Conservation (phyloP, 768 basidiomycete genomes). For the Phanerochaete carnosa region DNA sequence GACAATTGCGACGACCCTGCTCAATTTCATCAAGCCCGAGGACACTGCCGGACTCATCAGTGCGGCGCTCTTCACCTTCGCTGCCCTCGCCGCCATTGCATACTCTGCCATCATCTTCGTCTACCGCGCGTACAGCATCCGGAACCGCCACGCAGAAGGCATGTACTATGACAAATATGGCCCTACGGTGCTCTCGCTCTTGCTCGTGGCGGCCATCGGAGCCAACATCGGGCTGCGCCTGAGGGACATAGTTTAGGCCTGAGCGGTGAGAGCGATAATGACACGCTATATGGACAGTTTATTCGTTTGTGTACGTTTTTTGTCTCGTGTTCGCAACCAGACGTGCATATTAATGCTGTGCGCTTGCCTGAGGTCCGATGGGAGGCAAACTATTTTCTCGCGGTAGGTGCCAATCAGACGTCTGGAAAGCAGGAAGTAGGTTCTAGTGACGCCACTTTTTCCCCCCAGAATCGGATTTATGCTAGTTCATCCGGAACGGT, state of each 20-base stretch:
- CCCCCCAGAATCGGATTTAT: too few species aligned
- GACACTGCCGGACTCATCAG: conserved; percentile 80
- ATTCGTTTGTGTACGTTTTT: background rate
- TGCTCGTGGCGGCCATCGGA: conserved; percentile 65
- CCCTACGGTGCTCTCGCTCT: conserved; percentile 69
- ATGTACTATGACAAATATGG: conserved; percentile 90
- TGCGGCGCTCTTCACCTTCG: conserved; percentile 84
- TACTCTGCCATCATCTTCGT: conserved; percentile 84
- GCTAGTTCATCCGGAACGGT: too few species aligned
- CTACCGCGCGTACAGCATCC: conserved; percentile 66
- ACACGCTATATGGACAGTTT: background rate
- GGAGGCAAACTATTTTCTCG: too few species aligned
- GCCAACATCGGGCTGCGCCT: conserved; percentile 74
- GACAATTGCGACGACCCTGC: conserved; percentile 83
- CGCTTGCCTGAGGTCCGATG: too few species aligned
- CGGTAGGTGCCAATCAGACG: too few species aligned
- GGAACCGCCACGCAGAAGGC: conserved; percentile 70
- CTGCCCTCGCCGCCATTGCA: conserved; percentile 84
- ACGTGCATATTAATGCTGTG: too few species aligned
- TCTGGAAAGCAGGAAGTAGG: too few species aligned
- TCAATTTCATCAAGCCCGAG: conserved; percentile 77
- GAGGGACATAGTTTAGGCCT: conserved; percentile 39
- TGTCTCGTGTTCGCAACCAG: background rate
- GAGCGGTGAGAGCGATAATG: background rate
- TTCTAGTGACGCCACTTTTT: too few species aligned